Percentiles rank a stretch among this genome's conserved stretches.
phyloP scores from a whole-genome alignment of 2,329 filamentous ascomycete species.

The Pestalotiopsis fici region DNA sequence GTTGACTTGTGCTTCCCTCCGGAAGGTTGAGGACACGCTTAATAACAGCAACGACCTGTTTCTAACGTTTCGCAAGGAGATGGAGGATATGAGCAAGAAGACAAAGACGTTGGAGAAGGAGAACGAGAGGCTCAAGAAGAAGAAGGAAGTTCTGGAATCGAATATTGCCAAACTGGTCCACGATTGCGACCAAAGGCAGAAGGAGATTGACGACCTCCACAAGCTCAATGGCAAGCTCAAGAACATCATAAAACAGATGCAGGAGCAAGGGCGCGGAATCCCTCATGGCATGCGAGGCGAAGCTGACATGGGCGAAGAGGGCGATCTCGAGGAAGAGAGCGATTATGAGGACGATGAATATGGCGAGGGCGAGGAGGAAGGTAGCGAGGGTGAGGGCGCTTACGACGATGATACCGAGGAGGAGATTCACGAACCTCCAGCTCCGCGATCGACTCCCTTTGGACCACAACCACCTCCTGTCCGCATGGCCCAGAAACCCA shows the following conservation, averaged over 20 bases:
- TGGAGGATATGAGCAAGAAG: constrained; percentile 99
- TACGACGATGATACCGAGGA: constrained; percentile 55
- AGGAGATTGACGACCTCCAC: constrained; percentile 76
- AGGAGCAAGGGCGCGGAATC: constrained; percentile 84
- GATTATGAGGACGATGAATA: constrained; percentile 65
- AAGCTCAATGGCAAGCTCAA: constrained; percentile 90
- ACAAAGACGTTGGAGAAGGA: constrained; percentile 96
- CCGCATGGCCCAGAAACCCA: background rate
- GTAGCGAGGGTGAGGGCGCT: constrained; percentile 37
- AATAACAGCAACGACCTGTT: constrained; percentile 99
- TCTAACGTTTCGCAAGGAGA: constrained; percentile 95
- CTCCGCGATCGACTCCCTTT: constrained; percentile 7
- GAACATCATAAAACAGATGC: constrained; percentile 94
- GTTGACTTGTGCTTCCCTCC: constrained; percentile 14
- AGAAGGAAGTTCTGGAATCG: constrained; percentile 89
- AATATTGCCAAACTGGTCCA: constrained; percentile 98
- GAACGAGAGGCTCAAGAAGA: constrained; percentile 85
- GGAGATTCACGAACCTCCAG: constrained; percentile 32
- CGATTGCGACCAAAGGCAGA: constrained; percentile 76
- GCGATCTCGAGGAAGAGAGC: constrained; percentile 65
- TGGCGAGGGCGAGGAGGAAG: constrained; percentile 48
- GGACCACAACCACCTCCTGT: constrained; percentile 11
- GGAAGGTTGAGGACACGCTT: constrained; percentile 94
- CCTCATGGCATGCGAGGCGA: constrained; percentile 64
- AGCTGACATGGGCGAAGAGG: constrained; percentile 61